Evolutionary conservation across 441 rosid species (phyloP).

Genomic region (Eutrema salsugineum): DNA sequence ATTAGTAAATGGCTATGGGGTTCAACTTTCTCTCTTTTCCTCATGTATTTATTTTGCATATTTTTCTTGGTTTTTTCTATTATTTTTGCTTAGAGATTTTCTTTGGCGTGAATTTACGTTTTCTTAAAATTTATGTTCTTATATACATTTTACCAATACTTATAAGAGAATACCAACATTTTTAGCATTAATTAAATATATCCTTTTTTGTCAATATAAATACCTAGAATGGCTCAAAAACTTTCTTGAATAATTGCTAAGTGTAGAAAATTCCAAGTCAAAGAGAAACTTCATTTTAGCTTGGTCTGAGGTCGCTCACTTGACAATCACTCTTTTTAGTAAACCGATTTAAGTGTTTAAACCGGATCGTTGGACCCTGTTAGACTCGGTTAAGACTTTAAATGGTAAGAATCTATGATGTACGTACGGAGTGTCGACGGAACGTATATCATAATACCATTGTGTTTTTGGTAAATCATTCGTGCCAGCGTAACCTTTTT

Average conservation of each 20-base stretch:
- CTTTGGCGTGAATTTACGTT: constrained; percentile 8
- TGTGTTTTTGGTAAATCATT: too few relatives aligned
- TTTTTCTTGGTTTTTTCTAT: neutral
- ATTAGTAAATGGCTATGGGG: constrained; percentile 1
- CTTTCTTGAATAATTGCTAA: neutral
- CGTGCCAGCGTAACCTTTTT: too few relatives aligned
- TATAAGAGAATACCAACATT: neutral
- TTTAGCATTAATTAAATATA: too few relatives aligned
- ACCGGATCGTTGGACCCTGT: neutral
- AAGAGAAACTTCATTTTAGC: neutral
- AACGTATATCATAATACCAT: too few relatives aligned
- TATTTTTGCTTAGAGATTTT: neutral
- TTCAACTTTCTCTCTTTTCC: constrained; percentile 11
- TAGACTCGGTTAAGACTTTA: neutral
- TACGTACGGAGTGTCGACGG: neutral
- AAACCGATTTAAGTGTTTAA: neutral
- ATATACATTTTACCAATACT: neutral
- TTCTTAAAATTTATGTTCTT: neutral
- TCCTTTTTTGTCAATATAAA: too few relatives aligned
- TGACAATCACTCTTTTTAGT: neutral
- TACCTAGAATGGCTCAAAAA: too few relatives aligned
- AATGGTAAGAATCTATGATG: neutral
- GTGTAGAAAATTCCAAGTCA: neutral
- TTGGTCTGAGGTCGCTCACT: neutral
- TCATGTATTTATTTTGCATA: neutral